Evolutionary conservation across 306 rosid genomes (phyloP).

Genomic region (Ziziphus jujuba): DNA sequence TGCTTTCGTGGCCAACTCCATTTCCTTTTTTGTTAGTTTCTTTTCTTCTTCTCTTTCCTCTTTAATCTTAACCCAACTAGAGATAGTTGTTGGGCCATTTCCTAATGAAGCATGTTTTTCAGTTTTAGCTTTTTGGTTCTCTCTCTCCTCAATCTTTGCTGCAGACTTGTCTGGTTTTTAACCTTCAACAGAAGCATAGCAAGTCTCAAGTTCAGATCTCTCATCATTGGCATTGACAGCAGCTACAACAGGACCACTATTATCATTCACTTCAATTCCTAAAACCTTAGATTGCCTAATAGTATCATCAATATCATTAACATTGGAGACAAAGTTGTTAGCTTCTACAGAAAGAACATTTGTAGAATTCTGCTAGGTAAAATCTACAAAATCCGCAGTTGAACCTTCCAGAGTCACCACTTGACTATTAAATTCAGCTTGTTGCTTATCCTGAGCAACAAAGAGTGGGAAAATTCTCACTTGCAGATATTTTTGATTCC

Average conservation of each 20-base stretch:
- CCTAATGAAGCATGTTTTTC: slow-evolving; percentile 33
- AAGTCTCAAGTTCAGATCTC: slow-evolving; percentile 16
- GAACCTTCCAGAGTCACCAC: slow-evolving; percentile 27
- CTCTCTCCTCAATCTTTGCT: slow-evolving; percentile 33
- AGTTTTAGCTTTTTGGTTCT: slow-evolving; percentile 40
- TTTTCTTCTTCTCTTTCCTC: slow-evolving; percentile 40
- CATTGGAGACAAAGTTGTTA: background rate
- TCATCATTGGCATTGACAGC: slow-evolving; percentile 11
- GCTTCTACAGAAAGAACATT: background rate
- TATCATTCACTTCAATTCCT: slow-evolving; percentile 19
- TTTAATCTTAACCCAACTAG: slow-evolving; percentile 47
- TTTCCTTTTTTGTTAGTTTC: slow-evolving; percentile 63
- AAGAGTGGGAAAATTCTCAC: slow-evolving; percentile 13
- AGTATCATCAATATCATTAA: slow-evolving; percentile 9
- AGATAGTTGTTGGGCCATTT: slow-evolving; percentile 28
- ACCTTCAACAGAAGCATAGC: slow-evolving; percentile 25
- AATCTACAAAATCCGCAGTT: slow-evolving; percentile 20
- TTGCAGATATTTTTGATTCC: slow-evolving; percentile 12
- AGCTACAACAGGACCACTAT: background rate
- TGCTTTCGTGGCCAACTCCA: slow-evolving; percentile 57
- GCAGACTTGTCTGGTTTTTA: slow-evolving; percentile 33
- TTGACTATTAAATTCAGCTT: slow-evolving; percentile 10
- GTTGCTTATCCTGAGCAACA: slow-evolving; percentile 19
- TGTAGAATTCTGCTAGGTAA: slow-evolving; percentile 13
- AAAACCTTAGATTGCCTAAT: background rate